Evolutionary conservation across 2,329 filamentous ascomycete genomes (phyloP), one percentile per base, ranked within the genome.

Genomic region (Anthostomella pinea): DNA sequence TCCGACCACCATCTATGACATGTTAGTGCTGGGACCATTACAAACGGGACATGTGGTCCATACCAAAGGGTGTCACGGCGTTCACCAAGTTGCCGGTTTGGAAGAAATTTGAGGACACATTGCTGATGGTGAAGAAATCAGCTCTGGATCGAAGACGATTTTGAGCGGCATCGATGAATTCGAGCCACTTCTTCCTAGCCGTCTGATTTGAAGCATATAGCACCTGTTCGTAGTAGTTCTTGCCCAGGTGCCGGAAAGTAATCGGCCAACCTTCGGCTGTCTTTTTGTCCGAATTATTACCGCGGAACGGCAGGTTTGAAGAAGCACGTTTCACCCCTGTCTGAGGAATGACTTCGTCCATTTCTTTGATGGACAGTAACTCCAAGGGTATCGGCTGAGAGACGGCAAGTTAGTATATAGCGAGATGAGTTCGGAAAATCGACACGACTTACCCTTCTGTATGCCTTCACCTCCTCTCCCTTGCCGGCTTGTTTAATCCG

Each of bases 181-280:
- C 90, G 59, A 98, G 88, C 84, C 93, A 98, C 65, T 97, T 98
- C 62, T 91, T 87, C 40, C 93, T 79, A 17, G 88, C 87, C 7
- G 87, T 85, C 51, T 87, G 83, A 41, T 87, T 94, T 8, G 84
- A 81, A 30, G 89, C 91, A 63, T 85, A 97, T 4, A 98, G 73
- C 3, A 90, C 93, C 54, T 89, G 70, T 60, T 96, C 91, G 58
- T 96, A 98, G 20, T 91, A 93, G 35, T 89, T 90, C 65, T 95
- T 96, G 31, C 93, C 93, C 41, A 98, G 75, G 71, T 96, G 89
- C 51, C 87, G 83, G 73, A 98, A 98, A 2, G 91, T 97, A 43
- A 98, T 94, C 0, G 93, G 93, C 67, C 87, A 94, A 30, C 87
- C 88, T 52, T 95, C 87, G 27, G 68, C 65, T 51, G 77, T 77